Percentiles rank a stretch among this genome's conserved stretches.
Conservation (phyloP, 2,329 filamentous ascomycete species). For the Epichloe uncinata region DNA sequence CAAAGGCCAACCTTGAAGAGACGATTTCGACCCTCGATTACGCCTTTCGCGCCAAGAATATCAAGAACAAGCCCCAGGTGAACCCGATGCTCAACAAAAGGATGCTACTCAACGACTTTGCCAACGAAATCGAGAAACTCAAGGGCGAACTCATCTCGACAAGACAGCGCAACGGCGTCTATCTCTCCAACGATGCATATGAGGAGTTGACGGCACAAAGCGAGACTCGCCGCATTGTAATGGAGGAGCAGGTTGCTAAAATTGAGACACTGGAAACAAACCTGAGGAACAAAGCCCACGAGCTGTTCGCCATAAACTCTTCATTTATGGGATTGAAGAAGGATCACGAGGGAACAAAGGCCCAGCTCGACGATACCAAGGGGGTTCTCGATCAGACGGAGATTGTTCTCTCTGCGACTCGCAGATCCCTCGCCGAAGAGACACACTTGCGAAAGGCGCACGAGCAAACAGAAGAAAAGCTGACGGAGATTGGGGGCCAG, state of each 20-base stretch:
- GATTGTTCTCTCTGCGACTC: conserved; percentile 64
- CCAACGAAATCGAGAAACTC: conserved; percentile 82
- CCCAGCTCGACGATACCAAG: conserved; percentile 65
- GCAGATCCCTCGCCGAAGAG: conserved; percentile 66
- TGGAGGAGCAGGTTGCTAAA: conserved; percentile 82
- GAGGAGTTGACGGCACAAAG: conserved; percentile 87
- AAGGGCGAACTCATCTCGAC: conserved; percentile 91
- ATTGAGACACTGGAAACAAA: conserved; percentile 88
- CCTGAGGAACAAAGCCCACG: conserved; percentile 84
- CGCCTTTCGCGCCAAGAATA: conserved; percentile 95
- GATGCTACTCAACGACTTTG: conserved; percentile 80
- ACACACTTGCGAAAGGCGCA: conserved; percentile 69
- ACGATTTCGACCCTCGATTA: conserved; percentile 98
- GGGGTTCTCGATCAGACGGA: conserved; percentile 82
- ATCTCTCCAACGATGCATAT: conserved; percentile 76
- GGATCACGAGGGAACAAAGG: conserved; percentile 67
- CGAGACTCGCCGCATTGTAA: conserved; percentile 80
- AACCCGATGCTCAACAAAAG: conserved; percentile 91
- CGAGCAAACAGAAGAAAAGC: conserved; percentile 66
- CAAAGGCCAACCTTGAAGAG: conserved; percentile 90
- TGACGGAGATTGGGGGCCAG: conserved; percentile 58
- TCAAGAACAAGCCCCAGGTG: conserved; percentile 91
- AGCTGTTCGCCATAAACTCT: conserved; percentile 74
- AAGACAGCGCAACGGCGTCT: conserved; percentile 86
- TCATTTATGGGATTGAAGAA: conserved; percentile 82